Evolutionary conservation across 2,329 filamentous ascomycete genomes (phyloP), one percentile per base, ranked within the genome.

Genomic region (Neonectria ditissima): DNA sequence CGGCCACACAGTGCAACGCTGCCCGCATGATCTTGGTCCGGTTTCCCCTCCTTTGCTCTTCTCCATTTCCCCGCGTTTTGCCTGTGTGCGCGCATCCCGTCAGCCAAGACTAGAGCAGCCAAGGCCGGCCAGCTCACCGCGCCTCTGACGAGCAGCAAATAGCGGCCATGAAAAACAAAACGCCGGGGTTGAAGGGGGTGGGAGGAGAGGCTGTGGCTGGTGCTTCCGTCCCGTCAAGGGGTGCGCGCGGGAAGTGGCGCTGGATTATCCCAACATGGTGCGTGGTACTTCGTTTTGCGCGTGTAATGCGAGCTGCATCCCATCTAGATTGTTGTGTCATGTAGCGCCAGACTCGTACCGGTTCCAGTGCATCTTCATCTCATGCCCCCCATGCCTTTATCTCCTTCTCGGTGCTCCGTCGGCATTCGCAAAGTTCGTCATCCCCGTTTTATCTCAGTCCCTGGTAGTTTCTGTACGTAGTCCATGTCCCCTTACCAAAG

Each of bases 1-100:
- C n/a, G 39, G 18, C 59, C 66, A 67, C 63, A 66, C 67, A 58
- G 56, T 68, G 64, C 58, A 50, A 37, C 59, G 59, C 55, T 26
- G 54, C 54, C 34, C 56, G 55, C 62, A 71, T 65, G 69, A 70
- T 63, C 55, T 69, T 73, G 72, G 68, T 68, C 55, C 66, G 68
- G 60, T 56, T 67, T 66, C 56, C 52, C 41, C 58, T 62, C 56
- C 65, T 62, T 69, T 65, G 64, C 64, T 69, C 70, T 66, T 63
- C 65, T 61, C 70, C 70, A 68, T 73, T 72, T 73, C 70, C 70
- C 70, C 70, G 70, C 70, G 70, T 72, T 73, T 71, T 53, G 44
- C 54, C 45, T 26, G 39, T 24, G 13, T 47, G 18, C 39, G 26
- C 20, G 39, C 9, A 41, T 34, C 48, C 58, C 48, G 52, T 48